Percentiles rank a stretch among this genome's conserved stretches.
These are phyloP conservation scores for Camelina hispida DNA, from an alignment of 345 rosid species.

Conservation along the genomic window DNA sequence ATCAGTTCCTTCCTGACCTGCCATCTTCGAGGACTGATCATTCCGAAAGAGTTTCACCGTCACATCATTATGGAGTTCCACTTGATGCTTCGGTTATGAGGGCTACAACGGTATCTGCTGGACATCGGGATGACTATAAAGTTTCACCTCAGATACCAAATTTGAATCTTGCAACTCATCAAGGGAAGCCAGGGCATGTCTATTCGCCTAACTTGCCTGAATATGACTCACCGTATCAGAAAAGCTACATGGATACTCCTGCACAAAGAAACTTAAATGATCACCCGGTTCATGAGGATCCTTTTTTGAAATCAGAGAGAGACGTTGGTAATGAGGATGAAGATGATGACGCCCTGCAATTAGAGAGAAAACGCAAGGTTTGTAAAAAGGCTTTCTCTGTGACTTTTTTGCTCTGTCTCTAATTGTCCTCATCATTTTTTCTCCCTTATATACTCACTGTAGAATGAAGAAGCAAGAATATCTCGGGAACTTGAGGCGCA, in stretches of 20 bases:
- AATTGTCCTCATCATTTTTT: slow-evolving; percentile 1
- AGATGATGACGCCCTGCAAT: slow-evolving; percentile 57
- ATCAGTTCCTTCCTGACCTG: slow-evolving; percentile 86
- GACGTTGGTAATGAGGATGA: slow-evolving; percentile 55
- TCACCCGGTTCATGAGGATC: slow-evolving; percentile 55
- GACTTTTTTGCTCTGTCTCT: neutral
- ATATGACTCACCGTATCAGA: slow-evolving; percentile 52
- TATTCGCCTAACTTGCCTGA: slow-evolving; percentile 56
- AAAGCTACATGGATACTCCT: slow-evolving; percentile 49
- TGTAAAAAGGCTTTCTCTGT: neutral
- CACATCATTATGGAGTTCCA: slow-evolving; percentile 53
- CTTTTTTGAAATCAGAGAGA: slow-evolving; percentile 56
- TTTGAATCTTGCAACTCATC: slow-evolving; percentile 71
- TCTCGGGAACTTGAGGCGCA: slow-evolving; percentile 87
- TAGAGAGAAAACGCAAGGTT: slow-evolving; percentile 86
- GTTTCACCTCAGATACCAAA: slow-evolving; percentile 61
- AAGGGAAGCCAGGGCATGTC: slow-evolving; percentile 57
- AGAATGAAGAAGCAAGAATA: slow-evolving; percentile 90
- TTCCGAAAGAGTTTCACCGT: slow-evolving; percentile 57
- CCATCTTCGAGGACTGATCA: slow-evolving; percentile 70
- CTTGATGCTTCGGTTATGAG: slow-evolving; percentile 50
- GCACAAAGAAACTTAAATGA: slow-evolving; percentile 47
- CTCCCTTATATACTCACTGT: slow-evolving; percentile 30
- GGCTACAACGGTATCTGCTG: slow-evolving; percentile 47
- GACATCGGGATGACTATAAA: slow-evolving; percentile 52